phyloP scores from a whole-genome alignment of 768 basidiomycete species.

The Boletus pseudo-olivaceus region DNA sequence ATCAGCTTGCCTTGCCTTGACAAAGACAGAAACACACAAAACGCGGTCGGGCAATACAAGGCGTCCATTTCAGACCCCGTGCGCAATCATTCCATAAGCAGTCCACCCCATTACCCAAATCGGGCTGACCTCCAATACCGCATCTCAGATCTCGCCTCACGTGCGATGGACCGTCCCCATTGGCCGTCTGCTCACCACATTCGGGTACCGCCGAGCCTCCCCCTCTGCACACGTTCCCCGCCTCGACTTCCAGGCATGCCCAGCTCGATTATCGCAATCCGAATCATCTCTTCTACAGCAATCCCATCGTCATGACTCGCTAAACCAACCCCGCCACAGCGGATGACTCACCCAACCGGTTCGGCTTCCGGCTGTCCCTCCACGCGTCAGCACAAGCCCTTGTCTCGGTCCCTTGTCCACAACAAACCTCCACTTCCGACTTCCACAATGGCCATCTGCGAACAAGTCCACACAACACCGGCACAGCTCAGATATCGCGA shows the following conservation, averaged over 20 bases:
- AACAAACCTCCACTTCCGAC: neutral
- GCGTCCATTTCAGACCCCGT: conserved; percentile 23
- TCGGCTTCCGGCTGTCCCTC: conserved; percentile 4
- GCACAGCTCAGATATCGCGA: conserved; percentile 4
- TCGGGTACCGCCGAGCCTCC: conserved; percentile 7
- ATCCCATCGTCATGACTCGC: neutral
- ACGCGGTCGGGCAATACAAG: conserved; percentile 23
- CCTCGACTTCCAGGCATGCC: conserved; percentile 31
- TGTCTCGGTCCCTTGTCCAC: conserved; percentile 18
- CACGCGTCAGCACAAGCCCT: conserved; percentile 2
- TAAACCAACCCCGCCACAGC: neutral
- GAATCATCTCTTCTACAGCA: neutral
- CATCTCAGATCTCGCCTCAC: conserved; percentile 33
- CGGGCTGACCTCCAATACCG: conserved; percentile 7
- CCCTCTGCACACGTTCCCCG: conserved; percentile 26
- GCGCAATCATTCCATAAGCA: conserved; percentile 30
- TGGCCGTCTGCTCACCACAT: conserved; percentile 4
- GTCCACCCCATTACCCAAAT: conserved; percentile 13
- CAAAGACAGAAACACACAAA: conserved; percentile 31
- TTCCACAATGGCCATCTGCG: neutral
- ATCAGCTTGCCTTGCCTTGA: conserved; percentile 4
- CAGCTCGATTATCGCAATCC: conserved; percentile 31
- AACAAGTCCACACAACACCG: neutral
- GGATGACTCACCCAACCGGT: conserved; percentile 12
- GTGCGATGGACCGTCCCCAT: conserved; percentile 18